Base-by-base conservation (phyloP, 805 yeast species). In the Wickerhamiella sorbophila region DNA sequence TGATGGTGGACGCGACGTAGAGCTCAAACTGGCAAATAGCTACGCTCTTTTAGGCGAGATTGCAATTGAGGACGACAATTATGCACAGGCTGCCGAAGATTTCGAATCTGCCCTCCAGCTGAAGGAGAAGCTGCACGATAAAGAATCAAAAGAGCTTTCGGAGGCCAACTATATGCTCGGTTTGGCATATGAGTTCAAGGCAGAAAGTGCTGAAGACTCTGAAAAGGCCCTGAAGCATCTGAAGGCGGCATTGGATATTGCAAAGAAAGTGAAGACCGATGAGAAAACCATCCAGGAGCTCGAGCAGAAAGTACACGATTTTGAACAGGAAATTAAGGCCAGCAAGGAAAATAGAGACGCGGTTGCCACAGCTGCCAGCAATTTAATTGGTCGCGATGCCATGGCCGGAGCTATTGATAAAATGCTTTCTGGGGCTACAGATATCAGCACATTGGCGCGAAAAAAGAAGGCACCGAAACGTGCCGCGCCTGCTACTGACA, bases 41-140 rank as follows among this genome's bases (percentile, higher is more conserved):
- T 80, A 77, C 56, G 87, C 81, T 53, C 60, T 87, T 9, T 65
- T 86, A 15, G 97, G 97, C 26, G 96, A 88, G 56, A 80, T 87
- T 8, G 79, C 94, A 0, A 65, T 87, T 35, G 98, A 88, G 55
- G 74, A 91, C 1, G 62, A 88, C 52, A 83, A 84, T 59, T 86
- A 86, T 58, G 61, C 66, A 14, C 93, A 84, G 58, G 83, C 95
- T 0, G 71, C 79, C 0, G 63, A 63, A 16, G 95, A 87, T 57
- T 74, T 85, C 44, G 63, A 67, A 37, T 61, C 71, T 16, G 67
- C 84, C 33, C 65, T 82, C 27, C 61, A 70, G 22, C 60, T 78
- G 35, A 70, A 82, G 56, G 54, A 62, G 39, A 61, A 72, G 43
- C 55, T 81, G 10, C 77, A 67, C 52, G 69, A 70, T 2, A 58